Conservation (phyloP, 2,329 filamentous ascomycete species). For the Pseudogymnoascus verrucosus region DNA sequence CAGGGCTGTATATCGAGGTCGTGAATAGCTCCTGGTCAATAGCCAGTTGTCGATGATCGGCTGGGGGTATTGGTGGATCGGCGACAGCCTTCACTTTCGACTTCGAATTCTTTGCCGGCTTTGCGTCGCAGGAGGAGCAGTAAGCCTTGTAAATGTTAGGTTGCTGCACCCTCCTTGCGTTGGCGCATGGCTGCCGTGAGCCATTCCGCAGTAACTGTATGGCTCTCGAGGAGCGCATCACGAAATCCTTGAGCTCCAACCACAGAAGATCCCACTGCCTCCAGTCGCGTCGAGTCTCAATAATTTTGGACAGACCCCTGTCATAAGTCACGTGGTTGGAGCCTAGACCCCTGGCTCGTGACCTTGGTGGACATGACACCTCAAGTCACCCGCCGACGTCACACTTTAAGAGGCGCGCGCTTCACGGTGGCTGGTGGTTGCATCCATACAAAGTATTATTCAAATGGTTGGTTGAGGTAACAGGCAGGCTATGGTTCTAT, state of each 20-base stretch:
- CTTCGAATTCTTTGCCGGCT: constrained; percentile 4
- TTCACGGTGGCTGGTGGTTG: background rate
- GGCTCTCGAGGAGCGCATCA: constrained; percentile 27
- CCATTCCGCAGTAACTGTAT: constrained; percentile 18
- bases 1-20: constrained; percentile 71
- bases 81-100: constrained; percentile 12
- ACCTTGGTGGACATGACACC: constrained; percentile 1
- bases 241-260: constrained; percentile 10
- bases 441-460: background rate
- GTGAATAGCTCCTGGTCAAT: constrained; percentile 69
- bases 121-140: constrained; percentile 25
- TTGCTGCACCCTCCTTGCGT: background rate
- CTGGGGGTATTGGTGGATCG: constrained; percentile 19
- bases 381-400: background rate
- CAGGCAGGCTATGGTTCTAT: background rate
- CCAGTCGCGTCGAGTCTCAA: background rate
- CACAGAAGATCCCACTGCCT: background rate
- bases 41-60: constrained; percentile 53
- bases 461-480: constrained; percentile 2
- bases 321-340: background rate
- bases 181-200: constrained; percentile 5
- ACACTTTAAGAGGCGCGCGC: background rate
- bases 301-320: background rate
- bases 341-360: constrained; percentile 1
- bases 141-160: constrained; percentile 17